phyloP scores from a whole-genome alignment of 2,329 filamentous ascomycete genomes.

The Tolypocladium guangdongense region DNA sequence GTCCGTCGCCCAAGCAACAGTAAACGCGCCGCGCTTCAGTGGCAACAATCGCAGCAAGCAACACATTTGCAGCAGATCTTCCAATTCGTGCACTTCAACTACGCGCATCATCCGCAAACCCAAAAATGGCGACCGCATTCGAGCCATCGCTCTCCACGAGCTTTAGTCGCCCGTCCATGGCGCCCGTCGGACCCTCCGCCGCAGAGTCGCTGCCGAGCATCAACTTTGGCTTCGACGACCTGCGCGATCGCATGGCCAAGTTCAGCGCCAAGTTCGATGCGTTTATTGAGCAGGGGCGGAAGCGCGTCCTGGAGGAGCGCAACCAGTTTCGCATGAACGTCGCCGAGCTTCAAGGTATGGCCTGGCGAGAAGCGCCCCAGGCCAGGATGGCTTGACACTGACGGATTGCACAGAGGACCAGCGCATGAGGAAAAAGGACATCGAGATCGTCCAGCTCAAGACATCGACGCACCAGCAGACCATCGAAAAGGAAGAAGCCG shows the following conservation, averaged over 20 bases:
- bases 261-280: conserved; percentile 87
- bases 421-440: conserved; percentile 77
- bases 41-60: not conserved
- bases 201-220: conserved; percentile 75
- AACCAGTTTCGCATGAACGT: conserved; percentile 90
- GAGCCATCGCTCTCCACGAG: conserved; percentile 59
- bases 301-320: conserved; percentile 81
- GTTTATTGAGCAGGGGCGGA: conserved; percentile 86
- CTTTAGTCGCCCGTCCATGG: conserved; percentile 44
- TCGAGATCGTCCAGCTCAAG: conserved; percentile 70
- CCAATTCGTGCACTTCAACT: not conserved
- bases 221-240: conserved; percentile 91
- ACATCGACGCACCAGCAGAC: conserved; percentile 60
- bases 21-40: conserved; percentile 4
- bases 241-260: conserved; percentile 88
- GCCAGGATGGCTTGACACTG: not conserved
- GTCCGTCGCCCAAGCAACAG: conserved; percentile 13
- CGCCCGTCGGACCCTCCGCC: conserved; percentile 52
- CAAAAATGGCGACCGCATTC: conserved; percentile 48
- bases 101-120: not conserved
- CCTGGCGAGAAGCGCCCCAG: too few species aligned
- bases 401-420: conserved; percentile 59
- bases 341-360: conserved; percentile 74
- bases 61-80: not conserved
- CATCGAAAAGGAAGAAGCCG: conserved; percentile 64